Percentiles rank a stretch among this genome's conserved stretches.
Conservation (phyloP, 768 basidiomycete species). For the Suillus subluteus region DNA sequence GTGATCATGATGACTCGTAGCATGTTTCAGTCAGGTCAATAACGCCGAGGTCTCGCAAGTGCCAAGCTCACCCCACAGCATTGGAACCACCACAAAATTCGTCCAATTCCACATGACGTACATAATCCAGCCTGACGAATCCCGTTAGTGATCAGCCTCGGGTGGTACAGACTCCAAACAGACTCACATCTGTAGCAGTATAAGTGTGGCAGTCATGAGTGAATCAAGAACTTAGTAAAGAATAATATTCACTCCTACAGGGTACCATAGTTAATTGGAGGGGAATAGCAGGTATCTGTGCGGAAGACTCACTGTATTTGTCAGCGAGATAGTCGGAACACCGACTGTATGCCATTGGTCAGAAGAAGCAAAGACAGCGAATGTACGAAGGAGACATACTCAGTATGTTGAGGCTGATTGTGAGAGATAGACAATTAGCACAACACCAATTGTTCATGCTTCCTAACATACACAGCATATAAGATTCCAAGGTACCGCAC, state of each 20-base stretch:
- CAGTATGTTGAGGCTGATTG: background rate
- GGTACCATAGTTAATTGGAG: background rate
- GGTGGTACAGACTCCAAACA: background rate
- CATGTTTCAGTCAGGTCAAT: background rate
- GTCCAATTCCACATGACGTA: background rate
- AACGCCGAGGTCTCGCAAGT: background rate
- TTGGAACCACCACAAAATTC: accelerated
- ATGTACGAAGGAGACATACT: background rate
- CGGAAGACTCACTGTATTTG: background rate
- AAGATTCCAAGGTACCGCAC: background rate
- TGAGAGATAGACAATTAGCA: background rate
- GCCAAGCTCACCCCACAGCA: background rate
- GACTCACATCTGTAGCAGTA: background rate
- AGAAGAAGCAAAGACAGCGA: background rate
- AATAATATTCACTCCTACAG: background rate
- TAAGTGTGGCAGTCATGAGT: background rate
- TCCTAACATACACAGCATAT: background rate
- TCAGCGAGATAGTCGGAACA: background rate
- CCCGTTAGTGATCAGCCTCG: background rate
- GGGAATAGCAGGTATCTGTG: background rate
- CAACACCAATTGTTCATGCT: background rate
- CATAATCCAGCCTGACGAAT: background rate
- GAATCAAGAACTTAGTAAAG: background rate
- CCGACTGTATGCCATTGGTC: background rate
- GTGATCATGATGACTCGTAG: background rate